Conservation (phyloP, 176 grass and related monocot species). For the Raddia distichophylla region DNA sequence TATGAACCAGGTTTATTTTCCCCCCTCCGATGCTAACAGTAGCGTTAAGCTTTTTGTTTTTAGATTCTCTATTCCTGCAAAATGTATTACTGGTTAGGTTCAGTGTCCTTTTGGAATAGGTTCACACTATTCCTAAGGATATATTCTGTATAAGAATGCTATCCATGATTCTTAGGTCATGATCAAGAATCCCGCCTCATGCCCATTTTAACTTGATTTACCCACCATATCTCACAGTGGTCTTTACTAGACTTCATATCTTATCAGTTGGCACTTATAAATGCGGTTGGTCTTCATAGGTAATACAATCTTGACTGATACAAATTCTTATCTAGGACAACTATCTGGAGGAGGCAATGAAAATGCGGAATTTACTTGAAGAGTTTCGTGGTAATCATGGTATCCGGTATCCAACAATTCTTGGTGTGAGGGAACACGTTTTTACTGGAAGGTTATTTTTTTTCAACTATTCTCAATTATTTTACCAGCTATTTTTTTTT, state of each 20-base stretch:
- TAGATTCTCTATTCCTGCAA: background rate
- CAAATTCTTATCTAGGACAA: slow-evolving; percentile 64
- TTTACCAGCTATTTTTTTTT: slow-evolving; percentile 31
- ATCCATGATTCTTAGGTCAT: slow-evolving; percentile 18
- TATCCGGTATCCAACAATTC: slow-evolving; percentile 72
- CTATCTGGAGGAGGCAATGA: slow-evolving; percentile 96
- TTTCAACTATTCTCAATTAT: slow-evolving; percentile 36
- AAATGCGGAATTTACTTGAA: slow-evolving; percentile 98
- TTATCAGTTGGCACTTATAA: background rate
- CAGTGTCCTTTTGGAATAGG: background rate
- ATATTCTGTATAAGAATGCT: background rate
- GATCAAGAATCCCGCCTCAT: background rate
- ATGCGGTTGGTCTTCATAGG: background rate
- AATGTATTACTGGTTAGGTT: slow-evolving; percentile 5
- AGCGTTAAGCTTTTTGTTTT: slow-evolving; percentile 2
- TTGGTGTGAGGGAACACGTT: slow-evolving; percentile 95
- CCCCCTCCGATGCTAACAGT: background rate
- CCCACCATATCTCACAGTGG: background rate
- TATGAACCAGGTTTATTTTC: slow-evolving; percentile 88
- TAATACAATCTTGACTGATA: slow-evolving; percentile 30
- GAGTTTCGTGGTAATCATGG: slow-evolving; percentile 81
- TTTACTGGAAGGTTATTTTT: slow-evolving; percentile 86
- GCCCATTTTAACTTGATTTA: background rate
- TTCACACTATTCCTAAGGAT: background rate
- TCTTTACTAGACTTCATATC: background rate